A percentile compares a stretch with the other conserved stretches of the same genome.
These are phyloP conservation scores for Cladophialophora psammophila DNA, from an alignment of 2,329 filamentous ascomycete species.

Conservation along the genomic window DNA sequence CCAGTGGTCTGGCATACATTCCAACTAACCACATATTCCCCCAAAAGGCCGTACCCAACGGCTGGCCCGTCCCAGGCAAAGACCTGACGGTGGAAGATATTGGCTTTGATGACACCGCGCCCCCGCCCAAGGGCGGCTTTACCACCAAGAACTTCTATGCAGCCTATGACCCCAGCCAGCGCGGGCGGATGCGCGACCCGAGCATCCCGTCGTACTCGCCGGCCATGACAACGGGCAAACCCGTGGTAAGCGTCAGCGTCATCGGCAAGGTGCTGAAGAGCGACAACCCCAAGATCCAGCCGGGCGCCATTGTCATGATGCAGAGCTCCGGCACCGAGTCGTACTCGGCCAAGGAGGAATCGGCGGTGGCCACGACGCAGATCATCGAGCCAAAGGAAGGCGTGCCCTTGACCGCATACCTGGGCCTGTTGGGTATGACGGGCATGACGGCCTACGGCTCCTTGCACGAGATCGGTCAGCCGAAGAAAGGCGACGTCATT, in stretches of 20 bases:
- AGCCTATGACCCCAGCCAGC: constrained; percentile 79
- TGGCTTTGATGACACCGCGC: constrained; percentile 69
- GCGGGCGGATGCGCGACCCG: constrained; percentile 73
- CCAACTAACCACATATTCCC: background rate
- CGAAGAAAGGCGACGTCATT: constrained; percentile 74
- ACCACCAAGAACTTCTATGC: constrained; percentile 71
- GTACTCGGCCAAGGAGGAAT: constrained; percentile 65
- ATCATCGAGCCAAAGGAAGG: constrained; percentile 57
- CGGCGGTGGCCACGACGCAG: constrained; percentile 41
- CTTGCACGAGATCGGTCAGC: constrained; percentile 71
- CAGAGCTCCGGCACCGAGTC: constrained; percentile 60
- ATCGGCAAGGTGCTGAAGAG: constrained; percentile 72
- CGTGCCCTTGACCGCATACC: constrained; percentile 69
- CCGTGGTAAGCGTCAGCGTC: constrained; percentile 64
- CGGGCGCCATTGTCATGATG: constrained; percentile 62
- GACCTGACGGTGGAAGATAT: constrained; percentile 72
- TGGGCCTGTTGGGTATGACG: constrained; percentile 74
- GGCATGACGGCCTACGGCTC: constrained; percentile 72
- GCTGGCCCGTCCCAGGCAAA: constrained; percentile 72
- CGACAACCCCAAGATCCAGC: constrained; percentile 63
- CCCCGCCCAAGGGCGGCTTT: constrained; percentile 64
- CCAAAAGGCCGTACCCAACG: constrained; percentile 63
- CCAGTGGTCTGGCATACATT: background rate
- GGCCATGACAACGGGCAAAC: constrained; percentile 64
- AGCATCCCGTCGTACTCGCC: constrained; percentile 68